phyloP scores from a whole-genome alignment of 768 basidiomycete species.

The Collybia sordida region DNA sequence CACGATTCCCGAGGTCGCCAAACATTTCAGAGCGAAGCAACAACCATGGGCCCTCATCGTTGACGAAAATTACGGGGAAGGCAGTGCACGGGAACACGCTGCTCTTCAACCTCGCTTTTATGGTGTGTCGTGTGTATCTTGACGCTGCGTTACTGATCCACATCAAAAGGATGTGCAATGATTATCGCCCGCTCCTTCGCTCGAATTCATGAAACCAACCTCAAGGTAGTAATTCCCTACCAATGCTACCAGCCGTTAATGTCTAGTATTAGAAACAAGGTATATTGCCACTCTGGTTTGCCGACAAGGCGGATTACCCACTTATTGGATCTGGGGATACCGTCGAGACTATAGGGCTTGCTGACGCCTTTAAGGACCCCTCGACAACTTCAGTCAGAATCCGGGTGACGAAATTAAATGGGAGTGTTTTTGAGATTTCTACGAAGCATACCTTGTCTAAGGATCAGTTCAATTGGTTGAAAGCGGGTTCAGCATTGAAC shows the following conservation, averaged over 20 bases:
- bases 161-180: conserved; percentile 67
- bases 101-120: conserved; percentile 96
- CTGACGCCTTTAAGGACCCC: conserved; percentile 55
- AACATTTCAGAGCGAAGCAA: conserved; percentile 77
- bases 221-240: conserved; percentile 60
- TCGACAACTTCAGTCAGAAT: conserved; percentile 50
- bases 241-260: no score
- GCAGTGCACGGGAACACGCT: conserved; percentile 96
- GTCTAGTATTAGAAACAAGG: conserved; percentile 95
- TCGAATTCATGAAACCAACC: conserved; percentile 96
- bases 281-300: conserved; percentile 93
- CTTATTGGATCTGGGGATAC: conserved; percentile 81
- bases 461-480: conserved; percentile 91
- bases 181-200: conserved; percentile 94
- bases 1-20: conserved; percentile 89
- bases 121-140: conserved; percentile 40
- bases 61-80: conserved; percentile 97
- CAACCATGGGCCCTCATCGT: conserved; percentile 95
- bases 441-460: conserved; percentile 88
- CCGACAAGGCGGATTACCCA: conserved; percentile 80
- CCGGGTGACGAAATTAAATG: conserved; percentile 65
- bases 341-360: conserved; percentile 82
- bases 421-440: conserved; percentile 62
- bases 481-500: conserved; percentile 88
- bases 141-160: conserved; percentile 2